A percentile compares a stretch with the other conserved stretches of the same genome.
phyloP scores from a whole-genome alignment of 495 filamentous ascomycete species.

The Parachaetomium inaequale region DNA sequence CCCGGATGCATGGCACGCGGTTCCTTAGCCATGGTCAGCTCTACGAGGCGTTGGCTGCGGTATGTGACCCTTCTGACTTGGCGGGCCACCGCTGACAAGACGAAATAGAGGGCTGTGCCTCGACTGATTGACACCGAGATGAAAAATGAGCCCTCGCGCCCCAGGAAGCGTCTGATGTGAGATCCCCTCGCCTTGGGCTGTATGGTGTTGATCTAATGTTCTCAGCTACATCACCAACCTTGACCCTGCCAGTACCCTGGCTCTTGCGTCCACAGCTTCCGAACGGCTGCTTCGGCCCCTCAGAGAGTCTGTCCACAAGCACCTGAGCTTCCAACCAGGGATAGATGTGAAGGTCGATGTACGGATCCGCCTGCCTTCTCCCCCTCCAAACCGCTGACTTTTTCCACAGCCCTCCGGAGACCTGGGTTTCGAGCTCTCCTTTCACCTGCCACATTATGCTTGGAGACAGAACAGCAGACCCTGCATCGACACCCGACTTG shows the following conservation, averaged over 20 bases:
- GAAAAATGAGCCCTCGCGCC: not conserved
- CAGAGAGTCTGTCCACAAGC: conserved; percentile 21
- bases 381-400: not conserved
- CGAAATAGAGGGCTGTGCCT: not conserved
- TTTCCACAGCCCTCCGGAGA: not conserved
- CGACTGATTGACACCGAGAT: conserved; percentile 6
- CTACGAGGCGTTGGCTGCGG: conserved; percentile 7
- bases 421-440: conserved; percentile 15
- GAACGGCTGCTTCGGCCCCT: conserved; percentile 9
- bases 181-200: no score
- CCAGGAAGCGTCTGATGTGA: conserved; percentile 12
- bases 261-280: conserved; percentile 16
- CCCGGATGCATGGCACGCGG: not conserved
- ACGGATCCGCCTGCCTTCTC: not conserved
- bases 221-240: conserved; percentile 22
- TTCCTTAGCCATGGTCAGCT: conserved; percentile 11
- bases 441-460: conserved; percentile 20
- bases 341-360: conserved; percentile 14
- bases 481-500: not conserved
- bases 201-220: not conserved
- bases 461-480: conserved; percentile 4
- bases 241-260: conserved; percentile 14
- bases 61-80: not conserved
- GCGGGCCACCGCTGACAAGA: not conserved
- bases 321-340: conserved; percentile 18